Conservation (phyloP, 345 rosid genomes). For the Gossypium herbaceum region DNA sequence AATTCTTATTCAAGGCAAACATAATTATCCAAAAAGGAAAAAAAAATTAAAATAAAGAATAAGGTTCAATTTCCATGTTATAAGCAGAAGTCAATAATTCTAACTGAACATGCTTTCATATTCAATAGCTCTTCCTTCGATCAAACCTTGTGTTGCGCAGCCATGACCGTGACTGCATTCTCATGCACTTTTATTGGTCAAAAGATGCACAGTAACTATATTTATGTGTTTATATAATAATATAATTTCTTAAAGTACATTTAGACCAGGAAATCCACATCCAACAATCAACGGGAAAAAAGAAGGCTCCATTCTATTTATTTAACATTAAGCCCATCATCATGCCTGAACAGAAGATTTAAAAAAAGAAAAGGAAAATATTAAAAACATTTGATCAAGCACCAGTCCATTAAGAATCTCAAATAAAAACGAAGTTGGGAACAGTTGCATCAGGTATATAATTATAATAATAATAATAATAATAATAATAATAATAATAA, state of each 20-base stretch:
- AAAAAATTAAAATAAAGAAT: background rate
- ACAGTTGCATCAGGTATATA: conserved; percentile 1
- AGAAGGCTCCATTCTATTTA: background rate
- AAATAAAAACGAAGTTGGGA: background rate
- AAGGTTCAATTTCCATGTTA: background rate
- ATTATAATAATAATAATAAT: background rate
- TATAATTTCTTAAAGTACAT: background rate
- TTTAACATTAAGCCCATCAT: conserved; percentile 15
- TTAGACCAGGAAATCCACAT: background rate
- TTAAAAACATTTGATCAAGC: conserved; percentile 3
- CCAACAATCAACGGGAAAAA: background rate
- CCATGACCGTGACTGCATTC: background rate
- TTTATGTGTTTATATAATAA: background rate
- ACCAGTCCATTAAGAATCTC: background rate
- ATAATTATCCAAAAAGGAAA: background rate
- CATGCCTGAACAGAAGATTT: background rate
- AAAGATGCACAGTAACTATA: background rate
- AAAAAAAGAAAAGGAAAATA: background rate
- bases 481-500: background rate
- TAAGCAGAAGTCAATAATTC: conserved; percentile 3
- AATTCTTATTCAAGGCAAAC: background rate
- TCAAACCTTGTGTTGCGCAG: background rate
- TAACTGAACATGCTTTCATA: background rate
- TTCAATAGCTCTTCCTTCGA: background rate
- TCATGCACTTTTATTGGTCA: background rate